Percentiles rank a stretch among this genome's conserved stretches.
Evolutionary conservation across 176 grass and related monocot species (phyloP).

Genomic region (Cenchrus fungigraminus): DNA sequence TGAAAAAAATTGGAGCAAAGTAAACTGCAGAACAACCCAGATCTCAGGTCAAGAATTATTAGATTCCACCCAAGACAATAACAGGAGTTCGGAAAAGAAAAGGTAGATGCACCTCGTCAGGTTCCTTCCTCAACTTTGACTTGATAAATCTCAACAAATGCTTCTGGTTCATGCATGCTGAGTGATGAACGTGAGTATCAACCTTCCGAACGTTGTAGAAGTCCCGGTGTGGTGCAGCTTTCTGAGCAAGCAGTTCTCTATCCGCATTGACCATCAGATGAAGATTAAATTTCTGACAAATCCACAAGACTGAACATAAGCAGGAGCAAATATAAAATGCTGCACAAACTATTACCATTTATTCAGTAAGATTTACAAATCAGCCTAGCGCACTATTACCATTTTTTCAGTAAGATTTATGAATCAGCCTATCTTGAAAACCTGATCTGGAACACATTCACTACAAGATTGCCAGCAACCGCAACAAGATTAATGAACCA

Average conservation of each 20-base stretch:
- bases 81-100: slow-evolving; percentile 4
- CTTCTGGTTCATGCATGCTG: slow-evolving; percentile 99
- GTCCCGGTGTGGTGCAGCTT: slow-evolving; percentile 91
- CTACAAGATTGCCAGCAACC: slow-evolving; percentile 1
- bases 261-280: slow-evolving; percentile 97
- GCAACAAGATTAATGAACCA: neutral
- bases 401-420: slow-evolving; percentile 30
- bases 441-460: neutral
- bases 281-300: slow-evolving; percentile 93
- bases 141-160: slow-evolving; percentile 97
- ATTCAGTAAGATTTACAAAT: slow-evolving; percentile 35
- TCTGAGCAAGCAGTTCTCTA: slow-evolving; percentile 96
- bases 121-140: slow-evolving; percentile 93
- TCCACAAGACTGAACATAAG: slow-evolving; percentile 31
- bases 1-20: slow-evolving; percentile 39
- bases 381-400: neutral
- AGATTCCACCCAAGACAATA: slow-evolving; percentile 1
- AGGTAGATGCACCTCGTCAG: slow-evolving; percentile 68
- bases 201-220: slow-evolving; percentile 98
- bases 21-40: neutral
- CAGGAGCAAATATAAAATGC: slow-evolving; percentile 1
- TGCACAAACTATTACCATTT: neutral
- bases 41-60: slow-evolving; percentile 9
- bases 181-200: slow-evolving; percentile 99
- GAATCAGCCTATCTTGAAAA: slow-evolving; percentile 35